Base-by-base conservation (phyloP, 2,329 filamentous ascomycete species). In the Trichophyton verrucosum region DNA sequence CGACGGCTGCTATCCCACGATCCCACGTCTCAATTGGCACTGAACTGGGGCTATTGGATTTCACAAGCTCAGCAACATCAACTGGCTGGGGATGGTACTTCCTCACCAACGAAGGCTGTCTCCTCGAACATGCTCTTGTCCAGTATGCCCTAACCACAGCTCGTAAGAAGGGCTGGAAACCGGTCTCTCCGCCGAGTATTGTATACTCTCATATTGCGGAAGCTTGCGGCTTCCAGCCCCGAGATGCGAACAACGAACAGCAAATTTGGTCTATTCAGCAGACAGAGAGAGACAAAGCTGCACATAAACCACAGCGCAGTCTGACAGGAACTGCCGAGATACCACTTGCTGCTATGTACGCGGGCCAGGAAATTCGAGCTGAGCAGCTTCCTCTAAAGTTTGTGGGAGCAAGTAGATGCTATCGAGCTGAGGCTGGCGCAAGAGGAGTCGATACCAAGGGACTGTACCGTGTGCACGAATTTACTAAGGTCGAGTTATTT, bases 11-110 rank as follows among this genome's bases (percentile, higher is more conserved):
- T 62, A 61, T 67, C 5, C 65, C 69, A n/a, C 75, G 84, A 47
- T 92, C 88, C 0, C 91, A 96, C 72, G 87, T 94, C 6, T 82
- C 92, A 66, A 92, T 99, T 66, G 94, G 94, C 36, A 80, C 84
- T 3, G 84, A 91, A 69, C 82, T 99, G n/a, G 86, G 86, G 38
- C 81, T 99, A n/a, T 79, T 99, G 58, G 92, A 99, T 76, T 96
- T 99, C 70, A 80, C 87, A 3, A 86, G 82, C 62, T 90, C 91
- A 3, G 86, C 86, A 1, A 85, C 82, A n/a, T 86, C 89, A 1
- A 89, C 87, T 2, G 94, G 94, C 42, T 99, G 92, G 92, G 94
- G 94, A 1, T 99, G 91, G 89, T 99, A 99, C 77, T 97, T 91
- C 74, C 83, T 99, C 9, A 79, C 89, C n/a, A 89, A 92, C 70